Conservation (phyloP, 2,329 filamentous ascomycete species). For the Trichoderma simmonsii region DNA sequence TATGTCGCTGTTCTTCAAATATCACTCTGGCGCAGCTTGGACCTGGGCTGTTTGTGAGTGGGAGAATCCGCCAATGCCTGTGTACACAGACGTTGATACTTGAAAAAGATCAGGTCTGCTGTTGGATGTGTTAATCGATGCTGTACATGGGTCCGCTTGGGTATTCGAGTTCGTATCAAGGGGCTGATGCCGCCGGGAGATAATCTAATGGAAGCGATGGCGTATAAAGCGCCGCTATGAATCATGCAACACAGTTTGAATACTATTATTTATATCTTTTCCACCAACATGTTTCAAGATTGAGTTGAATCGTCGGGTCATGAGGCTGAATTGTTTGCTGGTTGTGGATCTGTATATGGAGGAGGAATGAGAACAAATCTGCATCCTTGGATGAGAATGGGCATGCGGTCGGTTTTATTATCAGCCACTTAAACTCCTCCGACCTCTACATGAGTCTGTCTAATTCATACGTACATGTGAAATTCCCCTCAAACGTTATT, state of each 20-base stretch:
- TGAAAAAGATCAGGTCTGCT: background rate
- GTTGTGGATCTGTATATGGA: background rate
- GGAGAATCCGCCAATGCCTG: constrained; percentile 34
- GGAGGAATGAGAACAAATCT: background rate
- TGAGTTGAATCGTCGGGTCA: background rate
- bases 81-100: constrained; percentile 32
- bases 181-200: background rate
- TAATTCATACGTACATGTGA: background rate
- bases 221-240: background rate
- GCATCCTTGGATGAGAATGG: background rate
- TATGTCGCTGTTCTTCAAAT: constrained; percentile 33
- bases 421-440: background rate
- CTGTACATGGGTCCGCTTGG: background rate
- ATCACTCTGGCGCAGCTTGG: constrained; percentile 39
- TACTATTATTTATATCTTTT: background rate
- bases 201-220: background rate
- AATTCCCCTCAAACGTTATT: background rate
- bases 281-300: background rate
- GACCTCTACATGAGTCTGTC: background rate
- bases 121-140: background rate
- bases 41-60: constrained; percentile 35
- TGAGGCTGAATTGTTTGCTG: background rate
- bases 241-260: background rate
- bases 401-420: background rate
- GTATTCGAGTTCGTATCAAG: background rate